Evolutionary conservation across 768 basidiomycete species (phyloP).

Genomic region (Leccinum ochraceum): DNA sequence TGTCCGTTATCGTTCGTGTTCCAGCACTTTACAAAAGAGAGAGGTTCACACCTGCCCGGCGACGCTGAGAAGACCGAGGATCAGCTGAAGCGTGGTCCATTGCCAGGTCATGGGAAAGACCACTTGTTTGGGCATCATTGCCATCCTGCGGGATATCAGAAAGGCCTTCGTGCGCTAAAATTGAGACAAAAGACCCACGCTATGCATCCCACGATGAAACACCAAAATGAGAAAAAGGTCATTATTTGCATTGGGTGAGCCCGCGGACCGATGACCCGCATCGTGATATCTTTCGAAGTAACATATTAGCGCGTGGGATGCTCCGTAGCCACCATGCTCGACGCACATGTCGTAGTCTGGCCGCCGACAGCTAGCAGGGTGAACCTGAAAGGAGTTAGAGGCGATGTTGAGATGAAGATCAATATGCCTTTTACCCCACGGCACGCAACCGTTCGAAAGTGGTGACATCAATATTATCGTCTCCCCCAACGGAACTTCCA

Average conservation of each 20-base stretch:
- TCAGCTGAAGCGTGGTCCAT: slow-evolving; percentile 16
- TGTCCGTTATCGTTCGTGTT: too few species aligned
- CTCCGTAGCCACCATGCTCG: background rate
- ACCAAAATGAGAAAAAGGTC: slow-evolving; percentile 62
- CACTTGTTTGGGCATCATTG: background rate
- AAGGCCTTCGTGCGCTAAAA: background rate
- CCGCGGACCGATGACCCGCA: slow-evolving; percentile 71
- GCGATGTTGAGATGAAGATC: background rate
- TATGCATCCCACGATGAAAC: slow-evolving; percentile 34
- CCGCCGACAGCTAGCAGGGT: slow-evolving; percentile 68
- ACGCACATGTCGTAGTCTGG: slow-evolving; percentile 68
- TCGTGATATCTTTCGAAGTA: slow-evolving; percentile 41
- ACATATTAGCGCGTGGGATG: background rate
- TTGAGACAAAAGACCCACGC: slow-evolving; percentile 7
- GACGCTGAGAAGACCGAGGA: slow-evolving; percentile 19
- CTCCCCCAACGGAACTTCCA: slow-evolving; percentile 33
- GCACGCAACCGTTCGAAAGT: slow-evolving; percentile 52
- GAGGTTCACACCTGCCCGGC: slow-evolving; percentile 17
- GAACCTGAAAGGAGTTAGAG: slow-evolving; percentile 39
- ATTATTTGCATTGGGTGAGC: slow-evolving; percentile 77
- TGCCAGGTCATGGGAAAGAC: slow-evolving; percentile 23
- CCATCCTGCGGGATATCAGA: slow-evolving; percentile 12
- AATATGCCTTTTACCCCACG: slow-evolving; percentile 46
- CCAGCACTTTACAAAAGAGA: background rate
- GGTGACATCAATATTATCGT: slow-evolving; percentile 9